Evolutionary conservation across 2,329 filamentous ascomycete species (phyloP).

Genomic region (Talaromyces sp.): DNA sequence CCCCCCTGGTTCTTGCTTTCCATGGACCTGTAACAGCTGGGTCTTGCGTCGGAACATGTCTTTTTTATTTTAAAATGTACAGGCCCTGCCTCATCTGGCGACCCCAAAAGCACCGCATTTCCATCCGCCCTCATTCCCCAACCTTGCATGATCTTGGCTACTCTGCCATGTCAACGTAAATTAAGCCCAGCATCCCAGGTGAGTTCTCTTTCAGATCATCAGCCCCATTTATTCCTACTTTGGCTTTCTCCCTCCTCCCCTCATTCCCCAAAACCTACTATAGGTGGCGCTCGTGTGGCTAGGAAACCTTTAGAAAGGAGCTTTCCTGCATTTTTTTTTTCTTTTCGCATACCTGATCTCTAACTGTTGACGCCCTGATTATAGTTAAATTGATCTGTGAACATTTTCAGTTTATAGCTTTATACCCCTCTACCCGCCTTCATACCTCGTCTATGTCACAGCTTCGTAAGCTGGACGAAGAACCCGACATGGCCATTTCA

Average conservation of each 20-base stretch:
- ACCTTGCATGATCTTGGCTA: slow-evolving; percentile 30
- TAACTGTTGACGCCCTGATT: neutral
- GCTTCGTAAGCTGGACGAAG: slow-evolving; percentile 35
- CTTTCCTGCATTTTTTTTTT: too few relatives aligned
- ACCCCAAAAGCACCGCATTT: slow-evolving; percentile 11
- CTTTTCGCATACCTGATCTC: neutral
- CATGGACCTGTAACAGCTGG: slow-evolving; percentile 29
- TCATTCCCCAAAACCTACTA: neutral
- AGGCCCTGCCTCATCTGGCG: slow-evolving; percentile 28
- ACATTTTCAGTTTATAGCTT: neutral
- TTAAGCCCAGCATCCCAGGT: slow-evolving; percentile 24
- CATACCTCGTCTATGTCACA: slow-evolving; percentile 39
- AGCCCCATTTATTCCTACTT: neutral
- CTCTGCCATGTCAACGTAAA: slow-evolving; percentile 28
- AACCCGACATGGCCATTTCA: slow-evolving; percentile 43
- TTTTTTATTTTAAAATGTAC: slow-evolving; percentile 27
- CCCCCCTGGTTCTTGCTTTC: slow-evolving; percentile 33
- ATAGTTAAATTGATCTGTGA: slow-evolving; percentile 8
- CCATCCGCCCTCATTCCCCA: slow-evolving; percentile 25
- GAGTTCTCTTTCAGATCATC: slow-evolving; percentile 11
- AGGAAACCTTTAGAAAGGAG: neutral
- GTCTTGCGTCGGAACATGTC: slow-evolving; percentile 13
- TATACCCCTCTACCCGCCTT: neutral
- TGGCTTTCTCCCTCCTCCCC: neutral
- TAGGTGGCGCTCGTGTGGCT: neutral